Evolutionary conservation across 768 basidiomycete species (phyloP), one percentile per base, ranked within the genome.

Genomic region (Mycena metata): DNA sequence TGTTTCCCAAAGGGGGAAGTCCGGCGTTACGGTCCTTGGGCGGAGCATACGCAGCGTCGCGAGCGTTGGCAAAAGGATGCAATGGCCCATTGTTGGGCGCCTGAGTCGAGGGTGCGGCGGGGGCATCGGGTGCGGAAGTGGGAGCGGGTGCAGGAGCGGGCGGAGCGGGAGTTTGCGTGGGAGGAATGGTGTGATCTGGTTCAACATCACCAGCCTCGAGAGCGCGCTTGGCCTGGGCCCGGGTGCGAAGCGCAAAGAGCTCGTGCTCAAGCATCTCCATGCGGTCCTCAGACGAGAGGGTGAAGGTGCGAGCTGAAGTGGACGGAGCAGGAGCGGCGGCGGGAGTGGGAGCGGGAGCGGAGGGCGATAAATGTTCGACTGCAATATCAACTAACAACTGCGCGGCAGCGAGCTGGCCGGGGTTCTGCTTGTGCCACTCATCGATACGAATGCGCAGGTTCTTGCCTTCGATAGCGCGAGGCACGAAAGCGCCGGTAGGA

Each of bases 401-500:
- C 6, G 39, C 57, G 9, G 57, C 50, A 7, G 65, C 65, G 16
- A 60, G 36, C 51, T 69, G 69, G 3, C 63, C 59, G 5, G 69
- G 69, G 41, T 68, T 68, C 21, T 62, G 67, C 16, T 51, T 46
- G 51, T 67, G 66, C 60, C 60, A 67, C 39, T 62, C 66, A 9
- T 67, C 52, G 36, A 67, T 55, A 5, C 62, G 62, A 4, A 41
- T n/a, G 12, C 62, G 47, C 16, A 69, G 30, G 19, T 69, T 16
- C 13, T n/a, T 30, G 43, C 67, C 67, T 2, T 33, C 13, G 23
- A 64, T 59, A 3, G 39, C 23, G 5, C 68, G 64, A 0, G 76
- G 77, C 1, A 77, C 72, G 39, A 72, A 76, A 3, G 69, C 57
- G 4, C 78, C 77, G 3, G 66, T 67, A 0, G 73, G 67, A 5